Evolutionary conservation across 495 filamentous ascomycete species (phyloP).

Genomic region (Lasiosphaeria ovina): DNA sequence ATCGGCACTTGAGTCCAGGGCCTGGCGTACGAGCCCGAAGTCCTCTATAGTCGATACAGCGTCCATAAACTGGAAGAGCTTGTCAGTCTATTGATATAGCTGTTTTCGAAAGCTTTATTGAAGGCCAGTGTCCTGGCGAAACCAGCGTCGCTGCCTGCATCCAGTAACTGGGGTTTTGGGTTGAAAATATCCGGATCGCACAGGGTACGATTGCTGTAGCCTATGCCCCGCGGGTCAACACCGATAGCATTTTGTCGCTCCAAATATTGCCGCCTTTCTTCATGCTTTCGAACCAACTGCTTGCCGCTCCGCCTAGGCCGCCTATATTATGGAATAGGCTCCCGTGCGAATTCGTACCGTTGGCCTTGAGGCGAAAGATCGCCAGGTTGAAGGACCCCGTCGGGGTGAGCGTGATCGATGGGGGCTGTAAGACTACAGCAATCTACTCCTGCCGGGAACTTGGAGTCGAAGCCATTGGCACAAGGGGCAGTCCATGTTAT

Average conservation of each 20-base stretch:
- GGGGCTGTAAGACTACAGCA: neutral
- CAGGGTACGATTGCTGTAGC: neutral
- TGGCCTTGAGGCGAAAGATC: slow-evolving; percentile 1
- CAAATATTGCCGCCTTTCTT: neutral
- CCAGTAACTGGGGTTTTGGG: neutral
- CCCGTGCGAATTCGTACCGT: neutral
- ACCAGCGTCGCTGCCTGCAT: neutral
- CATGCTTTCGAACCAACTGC: neutral
- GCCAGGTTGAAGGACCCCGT: neutral
- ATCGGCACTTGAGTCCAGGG: neutral
- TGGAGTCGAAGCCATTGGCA: neutral
- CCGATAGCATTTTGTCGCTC: neutral
- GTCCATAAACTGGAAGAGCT: neutral
- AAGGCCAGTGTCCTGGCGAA: neutral
- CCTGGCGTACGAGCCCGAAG: neutral
- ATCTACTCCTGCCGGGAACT: too few relatives aligned
- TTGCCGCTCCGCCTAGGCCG: neutral
- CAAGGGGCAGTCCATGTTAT: neutral
- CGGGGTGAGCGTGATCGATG: neutral
- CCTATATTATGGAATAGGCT: neutral
- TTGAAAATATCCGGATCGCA: slow-evolving; percentile 1
- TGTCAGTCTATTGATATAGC: neutral
- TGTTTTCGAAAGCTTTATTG: slow-evolving; percentile 1
- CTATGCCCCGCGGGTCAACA: neutral
- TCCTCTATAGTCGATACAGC: neutral